Base-by-base conservation (phyloP, 1,139 yeast genomes). In the Debaryomycetaceae sp. region DNA sequence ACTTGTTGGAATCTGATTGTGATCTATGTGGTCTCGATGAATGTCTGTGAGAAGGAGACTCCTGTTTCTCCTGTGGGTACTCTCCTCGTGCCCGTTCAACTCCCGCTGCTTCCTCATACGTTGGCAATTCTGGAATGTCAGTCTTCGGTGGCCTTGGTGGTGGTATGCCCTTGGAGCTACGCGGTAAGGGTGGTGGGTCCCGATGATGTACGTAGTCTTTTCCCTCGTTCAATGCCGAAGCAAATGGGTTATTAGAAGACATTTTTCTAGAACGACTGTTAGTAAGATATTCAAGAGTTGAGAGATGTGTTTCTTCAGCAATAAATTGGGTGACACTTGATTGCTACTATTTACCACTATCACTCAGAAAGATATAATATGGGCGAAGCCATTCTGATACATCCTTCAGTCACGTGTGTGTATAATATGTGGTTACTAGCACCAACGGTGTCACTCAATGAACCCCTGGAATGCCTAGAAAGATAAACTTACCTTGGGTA, bases 91-190 rank as follows among this genome's bases (percentile, higher is more conserved):
- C 58, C 24, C 61, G 59, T 30, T 68, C 73, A 13, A 61, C 58
- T n/a, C 81, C 81, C 1, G 87, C 81, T 15, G 75, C 84, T 52
- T 83, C 91, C 48, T 82, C 87, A 54, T 83, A 83, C 0, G 87
- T 69, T 5, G 91, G 88, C 3, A 84, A 67, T 5, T 57, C 50
- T 3, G 58, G 50, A 6, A 49, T 46, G 7, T 50, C 52, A 15
- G 57, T 51, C 45, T 64, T 65, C 32, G 67, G 63, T 6, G 68
- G 69, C 39, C 64, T 62, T 36, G 61, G 58, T 37, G 63, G 65
- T 51, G 65, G 67, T 35, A 53, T 53, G 14, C 22, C 22, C 17
- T 34, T 14, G 17, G 36, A 32, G 16, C 44, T 29, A 39, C 42
- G 49, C 17, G 61, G 69, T 13, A 54, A 59, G 9, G 63, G 66